Evolutionary conservation across 139 green algal genomes (phyloP).

Genomic region (Nannochloris sp.): DNA sequence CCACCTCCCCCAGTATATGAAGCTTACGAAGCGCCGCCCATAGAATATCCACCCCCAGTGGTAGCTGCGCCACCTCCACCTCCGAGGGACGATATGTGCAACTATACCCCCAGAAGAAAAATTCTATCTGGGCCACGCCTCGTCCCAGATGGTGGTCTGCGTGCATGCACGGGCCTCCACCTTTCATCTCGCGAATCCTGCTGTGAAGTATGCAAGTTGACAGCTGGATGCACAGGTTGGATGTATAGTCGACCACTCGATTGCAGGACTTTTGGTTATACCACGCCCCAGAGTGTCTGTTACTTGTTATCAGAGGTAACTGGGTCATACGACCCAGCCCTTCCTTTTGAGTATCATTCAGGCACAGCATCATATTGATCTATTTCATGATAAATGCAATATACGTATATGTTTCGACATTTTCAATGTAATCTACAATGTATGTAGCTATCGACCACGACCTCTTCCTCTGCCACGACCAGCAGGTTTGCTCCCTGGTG

Average conservation of each 20-base stretch:
- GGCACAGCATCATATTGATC: background rate
- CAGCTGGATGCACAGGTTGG: background rate
- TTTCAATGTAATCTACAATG: background rate
- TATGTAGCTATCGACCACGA: background rate
- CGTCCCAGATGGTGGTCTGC: background rate
- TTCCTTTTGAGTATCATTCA: background rate
- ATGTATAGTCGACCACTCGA: conserved; percentile 4
- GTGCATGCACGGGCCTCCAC: conserved; percentile 1
- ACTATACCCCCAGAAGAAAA: background rate
- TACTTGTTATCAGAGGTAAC: conserved; percentile 4
- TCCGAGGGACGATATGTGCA: conserved; percentile 7
- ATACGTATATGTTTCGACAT: background rate
- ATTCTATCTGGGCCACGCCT: conserved; percentile 2
- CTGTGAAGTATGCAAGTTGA: conserved; percentile 4
- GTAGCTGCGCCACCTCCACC: background rate
- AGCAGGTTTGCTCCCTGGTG: conserved; percentile 13
- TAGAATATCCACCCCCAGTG: background rate
- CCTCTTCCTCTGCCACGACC: conserved; percentile 17
- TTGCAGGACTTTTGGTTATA: conserved; percentile 3
- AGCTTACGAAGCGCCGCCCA: background rate
- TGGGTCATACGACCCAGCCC: conserved; percentile 2
- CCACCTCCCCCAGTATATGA: background rate
- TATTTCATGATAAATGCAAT: background rate
- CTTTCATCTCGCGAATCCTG: background rate
- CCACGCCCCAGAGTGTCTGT: background rate